Evolutionary conservation across 2,329 filamentous ascomycete genomes (phyloP).

Genomic region (Phialophora macrospora): DNA sequence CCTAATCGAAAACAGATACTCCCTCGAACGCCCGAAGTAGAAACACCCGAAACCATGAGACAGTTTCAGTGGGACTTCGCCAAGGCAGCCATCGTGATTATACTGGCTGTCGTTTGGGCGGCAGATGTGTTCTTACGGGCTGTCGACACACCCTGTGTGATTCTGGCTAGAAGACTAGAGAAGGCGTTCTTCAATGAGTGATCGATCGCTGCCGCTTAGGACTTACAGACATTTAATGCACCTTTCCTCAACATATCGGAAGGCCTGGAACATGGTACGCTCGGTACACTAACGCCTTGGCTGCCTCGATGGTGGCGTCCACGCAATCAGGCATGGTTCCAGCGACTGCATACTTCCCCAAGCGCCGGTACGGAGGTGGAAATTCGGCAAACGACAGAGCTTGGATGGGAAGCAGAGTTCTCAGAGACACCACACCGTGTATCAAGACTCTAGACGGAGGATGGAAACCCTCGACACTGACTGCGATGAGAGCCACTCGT

Average conservation of each 20-base stretch:
- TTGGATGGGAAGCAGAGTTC: not conserved
- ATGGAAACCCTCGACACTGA: not conserved
- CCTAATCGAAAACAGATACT: conserved; percentile 35
- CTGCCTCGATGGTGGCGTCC: not conserved
- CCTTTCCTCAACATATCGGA: not conserved
- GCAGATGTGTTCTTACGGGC: conserved; percentile 64
- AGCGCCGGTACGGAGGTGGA: not conserved
- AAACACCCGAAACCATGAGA: conserved; percentile 39
- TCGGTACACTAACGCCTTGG: not conserved
- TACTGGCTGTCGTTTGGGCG: conserved; percentile 56
- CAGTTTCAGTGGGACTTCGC: conserved; percentile 49
- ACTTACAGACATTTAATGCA: not conserved
- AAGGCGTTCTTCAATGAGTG: conserved; percentile 35
- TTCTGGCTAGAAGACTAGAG: conserved; percentile 58
- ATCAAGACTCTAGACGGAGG: not conserved
- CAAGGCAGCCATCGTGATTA: conserved; percentile 48
- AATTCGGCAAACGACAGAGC: not conserved
- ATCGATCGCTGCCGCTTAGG: not conserved
- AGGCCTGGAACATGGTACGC: not conserved
- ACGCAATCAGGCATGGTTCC: not conserved
- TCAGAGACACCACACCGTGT: not conserved
- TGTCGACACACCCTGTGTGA: conserved; percentile 60
- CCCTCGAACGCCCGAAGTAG: conserved; percentile 44
- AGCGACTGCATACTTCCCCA: not conserved
- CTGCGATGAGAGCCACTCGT: not conserved